phyloP scores from a whole-genome alignment of 2,329 filamentous ascomycete genomes.

The Fusarium circinatum region DNA sequence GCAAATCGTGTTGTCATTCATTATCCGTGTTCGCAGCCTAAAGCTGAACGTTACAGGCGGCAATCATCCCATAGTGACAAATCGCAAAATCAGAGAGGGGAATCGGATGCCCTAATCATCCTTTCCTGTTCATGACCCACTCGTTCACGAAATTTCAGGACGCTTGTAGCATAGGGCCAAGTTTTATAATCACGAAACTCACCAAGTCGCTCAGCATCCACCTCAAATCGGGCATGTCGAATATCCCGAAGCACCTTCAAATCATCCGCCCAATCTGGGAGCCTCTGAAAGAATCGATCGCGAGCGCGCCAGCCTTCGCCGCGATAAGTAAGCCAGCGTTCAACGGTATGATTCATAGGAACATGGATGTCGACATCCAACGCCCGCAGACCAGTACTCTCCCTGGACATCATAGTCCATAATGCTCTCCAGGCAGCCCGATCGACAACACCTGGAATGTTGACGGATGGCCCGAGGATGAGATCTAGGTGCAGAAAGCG shows the following conservation, averaged over 20 bases:
- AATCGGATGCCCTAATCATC: no score
- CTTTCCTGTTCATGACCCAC: background rate
- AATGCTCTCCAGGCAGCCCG: background rate
- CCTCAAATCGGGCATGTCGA: background rate
- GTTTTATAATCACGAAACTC: background rate
- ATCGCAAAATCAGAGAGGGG: no score
- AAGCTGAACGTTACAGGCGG: no score
- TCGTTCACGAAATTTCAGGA: background rate
- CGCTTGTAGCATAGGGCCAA: background rate
- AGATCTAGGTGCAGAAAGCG: background rate
- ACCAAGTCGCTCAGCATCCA: background rate
- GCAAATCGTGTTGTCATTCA: no score
- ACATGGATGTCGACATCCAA: background rate
- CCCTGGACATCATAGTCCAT: background rate
- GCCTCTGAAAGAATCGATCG: background rate
- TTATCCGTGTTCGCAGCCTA: no score
- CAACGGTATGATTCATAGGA: background rate
- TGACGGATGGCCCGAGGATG: background rate
- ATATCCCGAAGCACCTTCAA: background rate
- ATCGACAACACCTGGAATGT: background rate
- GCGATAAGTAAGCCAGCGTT: background rate
- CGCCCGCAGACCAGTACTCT: background rate
- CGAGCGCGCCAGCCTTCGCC: background rate
- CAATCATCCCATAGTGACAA: no score
- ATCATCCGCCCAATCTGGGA: background rate